These are phyloP conservation scores for Candida neerlandica DNA, from an alignment of 1,139 yeast species.

Conservation along the genomic window DNA sequence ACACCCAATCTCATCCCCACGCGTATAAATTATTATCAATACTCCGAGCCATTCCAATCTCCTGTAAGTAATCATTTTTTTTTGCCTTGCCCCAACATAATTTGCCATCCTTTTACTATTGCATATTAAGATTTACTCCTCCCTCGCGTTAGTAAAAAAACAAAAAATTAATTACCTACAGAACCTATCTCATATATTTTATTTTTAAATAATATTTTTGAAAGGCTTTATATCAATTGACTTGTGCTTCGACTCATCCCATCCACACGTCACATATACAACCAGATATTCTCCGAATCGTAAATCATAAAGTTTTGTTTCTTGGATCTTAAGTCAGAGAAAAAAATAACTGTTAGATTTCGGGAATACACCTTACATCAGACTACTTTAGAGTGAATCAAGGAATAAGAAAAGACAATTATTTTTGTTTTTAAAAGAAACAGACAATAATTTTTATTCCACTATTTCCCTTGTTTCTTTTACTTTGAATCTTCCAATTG, in stretches of 20 bases:
- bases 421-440: background rate
- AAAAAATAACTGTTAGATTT: background rate
- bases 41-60: background rate
- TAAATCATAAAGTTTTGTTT: background rate
- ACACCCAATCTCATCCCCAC: background rate
- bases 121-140: background rate
- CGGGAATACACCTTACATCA: slow-evolving; percentile 1
- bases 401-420: background rate
- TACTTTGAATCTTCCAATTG: background rate
- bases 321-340: background rate
- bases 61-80: background rate
- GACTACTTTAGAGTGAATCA: background rate
- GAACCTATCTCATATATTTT: background rate
- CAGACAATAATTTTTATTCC: background rate
- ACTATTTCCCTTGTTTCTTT: background rate
- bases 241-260: background rate
- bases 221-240: background rate
- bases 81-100: background rate
- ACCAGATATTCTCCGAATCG: background rate
- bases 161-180: background rate
- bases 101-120: background rate
- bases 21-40: background rate
- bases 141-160: background rate
- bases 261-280: background rate
- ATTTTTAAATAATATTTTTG: background rate